Base-by-base conservation (phyloP, 2,329 filamentous ascomycete species). In the Epichloe amarillans region DNA sequence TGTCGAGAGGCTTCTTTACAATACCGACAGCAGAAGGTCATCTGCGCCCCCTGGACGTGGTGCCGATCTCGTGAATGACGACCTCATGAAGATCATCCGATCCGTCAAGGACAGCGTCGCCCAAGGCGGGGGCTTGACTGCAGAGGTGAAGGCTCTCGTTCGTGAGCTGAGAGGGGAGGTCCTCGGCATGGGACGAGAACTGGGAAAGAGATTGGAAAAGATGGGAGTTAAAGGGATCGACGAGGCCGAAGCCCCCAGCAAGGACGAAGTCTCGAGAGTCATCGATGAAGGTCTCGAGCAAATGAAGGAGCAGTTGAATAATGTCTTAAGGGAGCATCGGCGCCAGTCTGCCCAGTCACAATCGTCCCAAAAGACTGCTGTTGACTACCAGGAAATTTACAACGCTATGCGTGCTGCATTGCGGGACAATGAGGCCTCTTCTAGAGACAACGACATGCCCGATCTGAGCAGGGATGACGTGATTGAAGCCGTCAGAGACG, bases 101-200 rank as follows among this genome's bases (percentile, higher is more conserved):
- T 84, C 84, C 52, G 86, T 97, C 64, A 96, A 95, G 64, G 89
- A 94, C 63, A 95, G 89, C 58, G 86, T 96, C 51, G 77, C 87
- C 0, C 87, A 95, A 65, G 83, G 87, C 40, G 91, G 91, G 52
- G 88, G 90, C 5, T 77, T 96, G 48, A 95, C 89, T 2, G 88
- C 88, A 50, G 88, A 95, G 64, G 88, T 95, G 56, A 97, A 97
- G 67, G 83, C 88, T 4, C 75, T 95, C 8, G 86, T 96, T 8
- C 83, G 89, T 23, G 90, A 96, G 61, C 75, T 97, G 37, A 83
- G 91, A 21, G 90, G 89, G 3, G 91, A 97, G 63, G 89, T 97
- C 8, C 75, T 96, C 4, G 90, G 89, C 3, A 96, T 96, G 90
- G 91, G 91, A 4, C 79, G 91, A 51, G 89, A 96, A 57, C 80